Conservation (phyloP, 805 yeast genomes). For the Candida koratica region DNA sequence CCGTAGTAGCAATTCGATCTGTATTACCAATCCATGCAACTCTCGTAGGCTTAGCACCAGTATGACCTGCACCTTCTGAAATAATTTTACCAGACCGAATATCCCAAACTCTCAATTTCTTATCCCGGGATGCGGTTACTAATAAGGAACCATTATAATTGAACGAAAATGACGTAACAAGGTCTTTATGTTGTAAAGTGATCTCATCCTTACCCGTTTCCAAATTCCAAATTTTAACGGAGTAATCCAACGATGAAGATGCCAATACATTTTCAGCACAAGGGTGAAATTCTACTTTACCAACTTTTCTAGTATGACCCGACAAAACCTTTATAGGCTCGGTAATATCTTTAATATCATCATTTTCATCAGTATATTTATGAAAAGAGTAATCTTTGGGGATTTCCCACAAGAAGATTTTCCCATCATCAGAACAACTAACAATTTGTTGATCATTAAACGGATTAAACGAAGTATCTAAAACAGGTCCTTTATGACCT, state of each 20-base stretch:
- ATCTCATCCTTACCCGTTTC: slow-evolving; percentile 66
- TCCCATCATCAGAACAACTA: slow-evolving; percentile 77
- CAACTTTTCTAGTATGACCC: slow-evolving; percentile 94
- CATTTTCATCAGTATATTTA: slow-evolving; percentile 49
- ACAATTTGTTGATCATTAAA: slow-evolving; percentile 72
- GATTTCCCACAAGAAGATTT: slow-evolving; percentile 80
- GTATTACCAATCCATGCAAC: slow-evolving; percentile 87
- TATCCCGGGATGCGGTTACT: slow-evolving; percentile 90
- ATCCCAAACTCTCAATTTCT: slow-evolving; percentile 89
- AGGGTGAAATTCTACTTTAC: slow-evolving; percentile 88
- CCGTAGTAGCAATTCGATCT: slow-evolving; percentile 86
- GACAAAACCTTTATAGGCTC: slow-evolving; percentile 63
- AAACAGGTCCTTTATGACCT: slow-evolving; percentile 92
- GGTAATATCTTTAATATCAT: slow-evolving; percentile 57
- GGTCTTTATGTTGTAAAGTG: slow-evolving; percentile 80
- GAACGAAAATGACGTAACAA: slow-evolving; percentile 90
- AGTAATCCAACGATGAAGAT: slow-evolving; percentile 84
- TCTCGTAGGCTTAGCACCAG: slow-evolving; percentile 89
- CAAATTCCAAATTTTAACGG: slow-evolving; percentile 88
- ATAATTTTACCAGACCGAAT: slow-evolving; percentile 68
- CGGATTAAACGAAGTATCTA: slow-evolving; percentile 95
- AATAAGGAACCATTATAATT: slow-evolving; percentile 83
- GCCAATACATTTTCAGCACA: slow-evolving; percentile 83
- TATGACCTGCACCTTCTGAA: slow-evolving; percentile 84
- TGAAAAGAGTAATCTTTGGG: slow-evolving; percentile 79